These are phyloP conservation scores for Inonotus obliquus DNA, from an alignment of 1,284 basidiomycete species.

Conservation along the genomic window DNA sequence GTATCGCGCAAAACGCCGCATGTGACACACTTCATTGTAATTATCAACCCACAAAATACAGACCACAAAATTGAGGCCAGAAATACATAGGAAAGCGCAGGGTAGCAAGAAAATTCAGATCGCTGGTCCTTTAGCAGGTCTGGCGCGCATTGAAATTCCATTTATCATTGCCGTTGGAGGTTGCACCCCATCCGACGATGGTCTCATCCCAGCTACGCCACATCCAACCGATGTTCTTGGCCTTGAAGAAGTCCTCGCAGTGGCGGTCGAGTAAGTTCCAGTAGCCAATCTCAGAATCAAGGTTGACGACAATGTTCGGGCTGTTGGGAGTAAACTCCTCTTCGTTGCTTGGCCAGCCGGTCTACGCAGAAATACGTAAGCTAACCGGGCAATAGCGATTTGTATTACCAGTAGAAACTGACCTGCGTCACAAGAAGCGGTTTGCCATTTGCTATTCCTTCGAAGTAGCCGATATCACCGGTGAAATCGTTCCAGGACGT, in stretches of 20 bases:
- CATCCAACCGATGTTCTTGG: conserved; percentile 18
- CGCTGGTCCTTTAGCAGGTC: conserved; percentile 2
- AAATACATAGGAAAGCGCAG: neutral
- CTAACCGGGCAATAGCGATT: neutral
- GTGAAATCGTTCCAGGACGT: conserved; percentile 14
- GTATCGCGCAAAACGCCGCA: too few relatives aligned
- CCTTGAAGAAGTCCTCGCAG: conserved; percentile 18
- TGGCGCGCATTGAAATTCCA: conserved; percentile 8
- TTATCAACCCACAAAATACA: too few relatives aligned
- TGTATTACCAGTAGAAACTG: neutral
- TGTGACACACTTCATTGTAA: too few relatives aligned
- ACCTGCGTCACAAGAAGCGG: conserved; percentile 17
- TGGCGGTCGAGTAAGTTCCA: conserved; percentile 20
- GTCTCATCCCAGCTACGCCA: conserved; percentile 16
- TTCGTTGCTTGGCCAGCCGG: conserved; percentile 22
- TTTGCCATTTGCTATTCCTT: conserved; percentile 13
- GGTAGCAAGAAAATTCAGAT: neutral
- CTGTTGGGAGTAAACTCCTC: conserved; percentile 19
- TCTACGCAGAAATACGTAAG: neutral
- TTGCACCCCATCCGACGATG: conserved; percentile 11
- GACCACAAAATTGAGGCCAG: too few relatives aligned
- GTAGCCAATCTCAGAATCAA: conserved; percentile 17
- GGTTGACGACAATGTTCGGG: conserved; percentile 15
- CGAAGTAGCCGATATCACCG: conserved; percentile 8
- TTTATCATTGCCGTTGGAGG: conserved; percentile 9